Evolutionary conservation across 345 rosid species (phyloP), one percentile per base, ranked within the genome.

Genomic region (Euphorbia lathyris): DNA sequence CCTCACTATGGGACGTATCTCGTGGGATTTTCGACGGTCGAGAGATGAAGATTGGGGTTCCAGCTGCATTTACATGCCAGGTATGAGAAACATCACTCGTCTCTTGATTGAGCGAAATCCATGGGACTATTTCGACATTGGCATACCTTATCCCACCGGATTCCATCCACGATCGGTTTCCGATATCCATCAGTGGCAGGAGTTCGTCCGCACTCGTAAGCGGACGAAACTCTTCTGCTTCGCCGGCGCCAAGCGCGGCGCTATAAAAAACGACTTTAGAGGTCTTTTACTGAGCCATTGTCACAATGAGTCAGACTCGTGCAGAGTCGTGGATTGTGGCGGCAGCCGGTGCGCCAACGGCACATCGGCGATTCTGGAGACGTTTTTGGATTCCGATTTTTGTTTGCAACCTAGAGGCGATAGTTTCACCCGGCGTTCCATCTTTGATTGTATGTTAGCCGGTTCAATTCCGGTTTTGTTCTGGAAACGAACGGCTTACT

Each of bases 81-180:
- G 91, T 26, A 87, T 92, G 93, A 83, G 97, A 32, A 95, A 92
- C 86, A 83, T 92, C 70, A 96, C 98, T 40, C 99, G 98, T 60
- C 90, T 96, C 27, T 70, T 96, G 12, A 92, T 96, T 3, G 99
- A 96, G 81, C 88, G 98, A n/a, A 92, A 92, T 80, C 84, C 97
- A 1, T 96, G 99, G 99, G 99, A 95, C 80, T 87, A 92, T 73
- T 92, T 92, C 61, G 98, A 96, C 53, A 91, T 96, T 70, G 96
- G 91, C 55, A 85, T 92, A 0, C 99, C 99, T 0, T 96, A 96
- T 80, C 99, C 99, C 40, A 96, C 98, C 0, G 96, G 98, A 71
- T 96, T 96, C 91, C 99, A 96, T 82, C 99, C 99, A 20, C 55
- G 91, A 57, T 78, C 96, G 9, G 91, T 81, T 51, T 55, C 83